Evolutionary conservation across 805 yeast genomes (phyloP).

Genomic region (Yarrowia sp.): DNA sequence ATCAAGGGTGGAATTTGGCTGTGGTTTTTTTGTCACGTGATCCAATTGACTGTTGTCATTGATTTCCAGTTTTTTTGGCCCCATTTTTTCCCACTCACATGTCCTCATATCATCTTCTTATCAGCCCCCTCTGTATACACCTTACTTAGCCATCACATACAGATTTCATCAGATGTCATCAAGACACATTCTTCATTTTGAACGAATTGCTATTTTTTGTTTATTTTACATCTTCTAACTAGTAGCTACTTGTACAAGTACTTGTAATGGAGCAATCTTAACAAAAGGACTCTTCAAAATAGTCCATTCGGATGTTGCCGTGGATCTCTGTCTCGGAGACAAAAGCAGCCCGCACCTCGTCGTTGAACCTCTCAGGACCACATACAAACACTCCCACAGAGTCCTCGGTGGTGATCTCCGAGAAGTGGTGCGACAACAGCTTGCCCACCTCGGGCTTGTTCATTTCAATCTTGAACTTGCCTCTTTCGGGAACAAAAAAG

Average conservation of each 20-base stretch:
- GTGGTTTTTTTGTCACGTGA: too few species aligned
- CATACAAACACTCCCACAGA: slow-evolving; percentile 33
- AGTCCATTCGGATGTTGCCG: slow-evolving; percentile 29
- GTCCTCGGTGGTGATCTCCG: slow-evolving; percentile 9
- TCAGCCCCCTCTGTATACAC: neutral
- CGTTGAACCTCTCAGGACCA: slow-evolving; percentile 34
- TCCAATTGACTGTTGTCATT: neutral
- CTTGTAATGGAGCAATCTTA: slow-evolving; percentile 11
- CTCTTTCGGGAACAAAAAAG: neutral
- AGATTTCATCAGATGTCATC: too few species aligned
- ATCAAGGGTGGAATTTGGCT: too few species aligned
- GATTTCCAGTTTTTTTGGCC: neutral
- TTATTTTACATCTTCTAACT: slow-evolving; percentile 1
- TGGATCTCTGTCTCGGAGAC: slow-evolving; percentile 2
- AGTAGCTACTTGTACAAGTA: slow-evolving; percentile 3
- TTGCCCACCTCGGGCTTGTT: slow-evolving; percentile 11
- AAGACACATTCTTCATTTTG: too few species aligned
- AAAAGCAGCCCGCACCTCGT: slow-evolving; percentile 30
- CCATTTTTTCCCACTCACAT: neutral
- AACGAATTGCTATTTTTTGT: neutral
- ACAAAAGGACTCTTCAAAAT: slow-evolving; percentile 38
- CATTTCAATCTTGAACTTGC: slow-evolving; percentile 26
- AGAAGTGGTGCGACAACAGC: slow-evolving; percentile 13
- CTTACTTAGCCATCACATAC: neutral
- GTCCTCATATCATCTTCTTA: neutral